phyloP scores from a whole-genome alignment of 345 rosid species.

The Eucalyptus pauciflora region DNA sequence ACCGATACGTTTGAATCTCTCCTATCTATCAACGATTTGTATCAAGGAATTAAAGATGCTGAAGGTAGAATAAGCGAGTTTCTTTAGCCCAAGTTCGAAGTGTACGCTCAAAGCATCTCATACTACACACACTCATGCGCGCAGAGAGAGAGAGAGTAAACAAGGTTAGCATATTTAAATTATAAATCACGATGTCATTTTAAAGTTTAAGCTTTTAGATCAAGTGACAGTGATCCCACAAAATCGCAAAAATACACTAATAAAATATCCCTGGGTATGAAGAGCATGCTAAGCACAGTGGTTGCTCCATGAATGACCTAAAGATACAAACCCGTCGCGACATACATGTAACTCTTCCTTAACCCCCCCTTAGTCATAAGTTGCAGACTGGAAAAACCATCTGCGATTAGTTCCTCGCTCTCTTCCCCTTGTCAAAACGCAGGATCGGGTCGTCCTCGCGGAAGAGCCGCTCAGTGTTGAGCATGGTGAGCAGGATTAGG shows the following conservation, averaged over 20 bases:
- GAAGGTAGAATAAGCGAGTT: background rate
- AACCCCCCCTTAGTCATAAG: background rate
- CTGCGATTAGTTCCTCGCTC: background rate
- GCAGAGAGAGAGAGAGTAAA: background rate
- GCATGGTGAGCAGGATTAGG: constrained; percentile 4
- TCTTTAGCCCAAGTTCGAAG: background rate
- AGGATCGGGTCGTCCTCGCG: constrained; percentile 16
- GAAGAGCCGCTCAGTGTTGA: background rate
- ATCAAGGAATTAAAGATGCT: background rate
- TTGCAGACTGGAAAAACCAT: background rate
- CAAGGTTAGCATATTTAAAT: too few species aligned
- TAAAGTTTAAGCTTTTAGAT: too few species aligned
- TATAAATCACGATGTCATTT: too few species aligned
- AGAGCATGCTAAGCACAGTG: too few species aligned
- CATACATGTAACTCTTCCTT: background rate
- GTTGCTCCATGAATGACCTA: background rate
- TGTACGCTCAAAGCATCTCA: background rate
- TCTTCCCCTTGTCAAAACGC: constrained; percentile 2
- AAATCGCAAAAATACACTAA: too few species aligned
- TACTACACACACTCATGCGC: background rate
- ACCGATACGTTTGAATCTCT: background rate
- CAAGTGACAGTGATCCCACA: too few species aligned
- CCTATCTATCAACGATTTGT: background rate
- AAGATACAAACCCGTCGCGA: background rate
- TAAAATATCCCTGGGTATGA: too few species aligned